A percentile compares a stretch with the other conserved stretches of the same genome.
Evolutionary conservation across 306 rosid species (phyloP).

Genomic region (Dryas drummondii): DNA sequence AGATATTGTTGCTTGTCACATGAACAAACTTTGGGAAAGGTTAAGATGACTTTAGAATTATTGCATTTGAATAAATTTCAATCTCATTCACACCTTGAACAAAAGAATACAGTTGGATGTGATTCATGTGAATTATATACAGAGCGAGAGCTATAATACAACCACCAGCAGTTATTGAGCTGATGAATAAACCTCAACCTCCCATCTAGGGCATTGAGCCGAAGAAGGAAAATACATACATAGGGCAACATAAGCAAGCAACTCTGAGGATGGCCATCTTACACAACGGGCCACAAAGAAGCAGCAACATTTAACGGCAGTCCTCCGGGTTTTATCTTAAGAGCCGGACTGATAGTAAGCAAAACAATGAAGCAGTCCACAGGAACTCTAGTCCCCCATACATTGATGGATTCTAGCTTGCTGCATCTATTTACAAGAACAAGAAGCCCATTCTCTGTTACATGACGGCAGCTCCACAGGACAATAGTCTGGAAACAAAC

Average conservation of each 20-base stretch:
- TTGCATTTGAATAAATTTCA: background rate
- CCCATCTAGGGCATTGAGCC: background rate
- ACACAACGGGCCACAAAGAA: conserved; percentile 26
- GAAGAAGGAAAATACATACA: background rate
- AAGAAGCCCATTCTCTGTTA: conserved; percentile 70
- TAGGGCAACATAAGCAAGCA: conserved; percentile 11
- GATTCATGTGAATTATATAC: conserved; percentile 14
- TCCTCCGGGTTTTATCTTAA: conserved; percentile 57
- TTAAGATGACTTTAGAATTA: too few species aligned
- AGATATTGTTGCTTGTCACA: too few species aligned
- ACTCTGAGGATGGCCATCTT: conserved; percentile 13
- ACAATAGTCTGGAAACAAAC: conserved; percentile 58
- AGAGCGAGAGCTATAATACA: conserved; percentile 6
- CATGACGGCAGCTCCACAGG: conserved; percentile 93
- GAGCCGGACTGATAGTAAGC: conserved; percentile 54
- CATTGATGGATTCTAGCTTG: conserved; percentile 72
- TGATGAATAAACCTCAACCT: conserved; percentile 12
- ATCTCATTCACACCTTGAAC: background rate
- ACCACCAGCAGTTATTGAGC: conserved; percentile 1
- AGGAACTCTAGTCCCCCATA: conserved; percentile 90
- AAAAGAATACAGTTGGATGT: conserved; percentile 7
- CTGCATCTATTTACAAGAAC: conserved; percentile 64
- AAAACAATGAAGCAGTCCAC: conserved; percentile 57
- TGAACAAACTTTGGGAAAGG: too few species aligned
- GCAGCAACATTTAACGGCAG: conserved; percentile 22